Percentiles rank a stretch among this genome's conserved stretches.
Conservation (phyloP, 176 grass and related monocot species). For the Rhynchospora tenuis region DNA sequence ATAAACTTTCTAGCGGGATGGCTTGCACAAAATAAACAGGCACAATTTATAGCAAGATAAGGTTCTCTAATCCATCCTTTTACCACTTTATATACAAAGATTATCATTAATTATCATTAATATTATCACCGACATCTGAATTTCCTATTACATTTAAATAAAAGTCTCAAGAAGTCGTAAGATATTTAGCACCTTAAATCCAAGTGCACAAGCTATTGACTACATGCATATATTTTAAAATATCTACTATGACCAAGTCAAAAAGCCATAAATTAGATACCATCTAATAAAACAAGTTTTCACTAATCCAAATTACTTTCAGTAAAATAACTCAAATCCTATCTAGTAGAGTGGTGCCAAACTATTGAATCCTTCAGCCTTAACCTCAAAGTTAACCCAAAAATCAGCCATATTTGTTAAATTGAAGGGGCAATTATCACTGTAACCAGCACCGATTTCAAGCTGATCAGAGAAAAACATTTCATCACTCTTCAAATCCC, state of each 20-base stretch:
- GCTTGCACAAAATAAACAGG: conserved; percentile 15
- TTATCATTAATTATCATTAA: background rate
- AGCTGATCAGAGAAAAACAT: conserved; percentile 14
- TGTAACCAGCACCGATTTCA: background rate
- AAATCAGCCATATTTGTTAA: conserved; percentile 15
- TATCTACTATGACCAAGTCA: conserved; percentile 3
- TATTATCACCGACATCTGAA: background rate
- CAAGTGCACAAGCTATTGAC: background rate
- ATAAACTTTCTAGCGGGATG: background rate
- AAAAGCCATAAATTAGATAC: background rate
- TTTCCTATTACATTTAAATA: conserved; percentile 16
- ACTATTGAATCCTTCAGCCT: conserved; percentile 17
- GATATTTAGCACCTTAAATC: background rate
- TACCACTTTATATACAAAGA: background rate
- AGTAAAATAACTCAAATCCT: background rate
- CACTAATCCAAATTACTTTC: background rate
- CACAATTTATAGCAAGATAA: background rate
- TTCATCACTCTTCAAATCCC: background rate
- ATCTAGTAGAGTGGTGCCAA: conserved; percentile 4
- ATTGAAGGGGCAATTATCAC: background rate
- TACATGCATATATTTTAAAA: conserved; percentile 6
- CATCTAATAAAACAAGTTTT: conserved; percentile 2
- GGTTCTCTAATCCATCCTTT: background rate
- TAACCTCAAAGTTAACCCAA: conserved; percentile 24
- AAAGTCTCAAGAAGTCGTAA: background rate